phyloP scores from a whole-genome alignment of 257 asterid genomes.

The Paulownia fortunei region DNA sequence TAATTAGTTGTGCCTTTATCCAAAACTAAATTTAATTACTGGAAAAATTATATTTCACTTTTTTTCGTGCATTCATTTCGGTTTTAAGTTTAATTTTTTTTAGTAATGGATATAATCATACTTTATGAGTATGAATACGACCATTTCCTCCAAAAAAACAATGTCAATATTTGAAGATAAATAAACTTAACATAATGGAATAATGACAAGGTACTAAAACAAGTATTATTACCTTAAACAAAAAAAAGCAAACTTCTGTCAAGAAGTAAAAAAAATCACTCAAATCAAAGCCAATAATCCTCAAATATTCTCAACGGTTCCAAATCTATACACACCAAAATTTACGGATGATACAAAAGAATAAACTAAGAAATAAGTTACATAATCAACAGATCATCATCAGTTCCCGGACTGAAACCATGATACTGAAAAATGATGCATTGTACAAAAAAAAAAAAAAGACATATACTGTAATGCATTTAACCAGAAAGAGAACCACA shows the following conservation, averaged over 20 bases:
- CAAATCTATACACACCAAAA: slow-evolving; percentile 30
- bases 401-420: neutral
- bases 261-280: neutral
- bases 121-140: too few species aligned
- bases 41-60: too few species aligned
- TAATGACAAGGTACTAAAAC: neutral
- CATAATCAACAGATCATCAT: slow-evolving; percentile 3
- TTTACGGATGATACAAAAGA: slow-evolving; percentile 26
- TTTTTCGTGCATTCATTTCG: too few species aligned
- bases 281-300: neutral
- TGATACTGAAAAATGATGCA: neutral
- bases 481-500: neutral
- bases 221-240: neutral
- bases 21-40: too few species aligned
- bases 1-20: too few species aligned
- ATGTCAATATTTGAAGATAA: too few species aligned
- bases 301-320: neutral
- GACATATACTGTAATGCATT: neutral
- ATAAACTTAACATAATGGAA: neutral
- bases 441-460: neutral
- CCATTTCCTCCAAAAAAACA: too few species aligned
- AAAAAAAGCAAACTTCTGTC: neutral
- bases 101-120: too few species aligned
- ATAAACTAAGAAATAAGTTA: slow-evolving; percentile 16
- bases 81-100: too few species aligned